Percentiles rank a stretch among this genome's conserved stretches.
These are phyloP conservation scores for Boletellus emodensis DNA, from an alignment of 768 basidiomycete species.

Conservation along the genomic window DNA sequence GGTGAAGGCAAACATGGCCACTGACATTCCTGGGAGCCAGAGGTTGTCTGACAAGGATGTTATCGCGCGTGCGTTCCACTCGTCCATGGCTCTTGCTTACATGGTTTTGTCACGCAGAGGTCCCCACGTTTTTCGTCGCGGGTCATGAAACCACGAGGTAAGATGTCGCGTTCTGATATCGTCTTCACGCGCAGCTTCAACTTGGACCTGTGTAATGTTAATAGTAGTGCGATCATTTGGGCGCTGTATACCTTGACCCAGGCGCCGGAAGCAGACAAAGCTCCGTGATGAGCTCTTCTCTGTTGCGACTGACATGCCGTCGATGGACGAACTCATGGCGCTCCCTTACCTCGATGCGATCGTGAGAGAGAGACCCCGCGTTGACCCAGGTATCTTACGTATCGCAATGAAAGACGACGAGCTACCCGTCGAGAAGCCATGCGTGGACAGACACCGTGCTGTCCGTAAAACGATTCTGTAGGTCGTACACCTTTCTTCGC, in stretches of 20 bases:
- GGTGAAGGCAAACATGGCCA: conserved; percentile 15
- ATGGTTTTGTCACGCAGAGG: not conserved
- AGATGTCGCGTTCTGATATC: not conserved
- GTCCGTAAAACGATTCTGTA: not conserved
- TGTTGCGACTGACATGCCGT: conserved; percentile 50
- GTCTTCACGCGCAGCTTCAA: too few species aligned
- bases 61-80: conserved; percentile 40
- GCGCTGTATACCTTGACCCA: not conserved
- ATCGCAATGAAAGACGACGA: conserved; percentile 51
- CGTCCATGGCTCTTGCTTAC: not conserved
- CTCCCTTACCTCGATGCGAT: conserved; percentile 70
- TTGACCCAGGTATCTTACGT: conserved; percentile 42
- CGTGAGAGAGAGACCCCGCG: conserved; percentile 53
- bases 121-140: not conserved
- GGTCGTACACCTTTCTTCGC: too few species aligned
- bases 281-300: conserved; percentile 29
- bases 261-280: not conserved
- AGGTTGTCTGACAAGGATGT: conserved; percentile 62
- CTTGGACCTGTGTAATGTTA: not conserved
- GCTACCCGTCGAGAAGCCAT: conserved; percentile 33
- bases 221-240: not conserved
- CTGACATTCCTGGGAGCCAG: conserved; percentile 52
- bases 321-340: conserved; percentile 64
- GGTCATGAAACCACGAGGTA: not conserved
- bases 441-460: not conserved